Base-by-base conservation (phyloP, 225 moss, liverwort and hornwort genomes). In the Physcomitrium patens region DNA sequence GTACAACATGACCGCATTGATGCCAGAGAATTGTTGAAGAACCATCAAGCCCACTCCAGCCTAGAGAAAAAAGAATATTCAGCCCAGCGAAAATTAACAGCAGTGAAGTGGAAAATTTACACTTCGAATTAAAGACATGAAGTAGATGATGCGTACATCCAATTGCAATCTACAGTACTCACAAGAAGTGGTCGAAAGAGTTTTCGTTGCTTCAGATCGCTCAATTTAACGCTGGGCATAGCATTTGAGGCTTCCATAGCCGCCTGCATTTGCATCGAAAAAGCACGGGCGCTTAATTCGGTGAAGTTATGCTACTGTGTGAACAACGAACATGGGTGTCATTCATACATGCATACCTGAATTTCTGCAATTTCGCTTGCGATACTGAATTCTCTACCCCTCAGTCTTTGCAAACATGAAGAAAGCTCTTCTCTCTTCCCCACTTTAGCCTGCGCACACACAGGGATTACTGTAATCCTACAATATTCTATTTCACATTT, bases 1-100 rank as follows among this genome's bases (percentile, higher is more conserved):
- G 55, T 87, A 92, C 9, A 92, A 80, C 89, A 92, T 89, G 20
- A 92, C 80, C 12, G 82, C 92, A 67, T 92, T 92, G 12, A 92
- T 81, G 45, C 89, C 86, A 66, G 80, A 73, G 54, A 79, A 72
- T 67, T 92, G 89, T 80, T 89, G 89, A 65, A 86, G 76, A 27
- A 84, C 43, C 58, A 86, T 86, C 49, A 89, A 66, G 12, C 78
- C 86, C 23, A 87, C 73, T 56, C 89, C 92, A 43, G 77, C 89
- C 89, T 92, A 76, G 48, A 80, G 16, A 22, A 72, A 10, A 13
- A 62, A 62, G 22, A 15, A 67, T 12, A 37, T 37, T 24, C 12
- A 53, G 10, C 11, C 60, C 11, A 64, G 16, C 7, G 43, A 22
- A 16, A 64, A 53, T 16, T 45, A 74, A 27, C 2, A 42, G 19